A percentile compares a stretch with the other conserved stretches of the same genome.
These are phyloP conservation scores for Asterochloris sp. DNA, from an alignment of 139 green algal species.

Conservation along the genomic window DNA sequence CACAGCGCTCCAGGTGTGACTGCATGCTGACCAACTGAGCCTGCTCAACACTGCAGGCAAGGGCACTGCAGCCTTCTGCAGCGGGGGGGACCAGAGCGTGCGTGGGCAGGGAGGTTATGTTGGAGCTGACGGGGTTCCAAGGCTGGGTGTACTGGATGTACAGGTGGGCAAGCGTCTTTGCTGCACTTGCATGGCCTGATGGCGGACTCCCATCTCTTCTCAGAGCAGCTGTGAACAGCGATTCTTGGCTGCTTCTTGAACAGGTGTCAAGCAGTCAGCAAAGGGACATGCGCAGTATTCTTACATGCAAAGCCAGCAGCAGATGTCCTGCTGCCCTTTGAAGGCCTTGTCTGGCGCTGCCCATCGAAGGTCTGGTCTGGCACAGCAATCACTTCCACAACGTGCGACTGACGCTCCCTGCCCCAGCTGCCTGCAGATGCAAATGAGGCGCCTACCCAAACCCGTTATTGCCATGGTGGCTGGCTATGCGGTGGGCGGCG, in stretches of 20 bases:
- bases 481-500: conserved; percentile 95
- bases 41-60: conserved; percentile 32
- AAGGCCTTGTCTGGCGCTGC: not conserved
- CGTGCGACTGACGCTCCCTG: too few species aligned
- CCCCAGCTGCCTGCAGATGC: conserved; percentile 44
- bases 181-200: not conserved
- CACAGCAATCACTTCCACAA: too few species aligned
- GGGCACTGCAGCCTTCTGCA: conserved; percentile 91
- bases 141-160: conserved; percentile 96
- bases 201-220: too few species aligned
- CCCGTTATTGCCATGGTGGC: conserved; percentile 94
- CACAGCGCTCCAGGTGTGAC: not conserved
- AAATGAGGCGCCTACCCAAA: conserved; percentile 93
- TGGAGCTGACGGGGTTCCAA: conserved; percentile 71
- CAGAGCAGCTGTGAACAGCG: too few species aligned
- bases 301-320: too few species aligned
- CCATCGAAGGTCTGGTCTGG: too few species aligned
- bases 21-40: too few species aligned
- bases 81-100: conserved; percentile 91
- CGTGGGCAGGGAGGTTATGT: conserved; percentile 93
- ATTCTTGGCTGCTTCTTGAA: too few species aligned
- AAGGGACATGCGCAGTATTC: too few species aligned
- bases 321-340: not conserved
- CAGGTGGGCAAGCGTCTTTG: conserved; percentile 45
- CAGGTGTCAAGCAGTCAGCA: too few species aligned